Evolutionary conservation across 768 basidiomycete species (phyloP).

Genomic region (Boletus subparvulus): DNA sequence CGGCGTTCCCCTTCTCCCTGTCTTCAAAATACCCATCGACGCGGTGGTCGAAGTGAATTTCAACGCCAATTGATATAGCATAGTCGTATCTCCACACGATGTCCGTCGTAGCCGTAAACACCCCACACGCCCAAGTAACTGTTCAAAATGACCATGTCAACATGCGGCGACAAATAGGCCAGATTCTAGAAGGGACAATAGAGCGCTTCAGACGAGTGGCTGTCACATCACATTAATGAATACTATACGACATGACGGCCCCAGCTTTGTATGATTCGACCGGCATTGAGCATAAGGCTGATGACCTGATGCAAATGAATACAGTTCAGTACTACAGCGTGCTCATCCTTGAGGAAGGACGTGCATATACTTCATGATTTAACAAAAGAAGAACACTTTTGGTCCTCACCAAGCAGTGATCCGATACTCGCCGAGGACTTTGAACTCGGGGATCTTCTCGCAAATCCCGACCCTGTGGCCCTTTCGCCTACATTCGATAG

Average conservation of each 20-base stretch:
- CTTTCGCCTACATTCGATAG: conserved; percentile 5
- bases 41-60: conserved; percentile 14
- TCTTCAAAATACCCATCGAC: conserved; percentile 19
- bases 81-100: conserved; percentile 24
- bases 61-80: conserved; percentile 19
- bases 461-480: conserved; percentile 21
- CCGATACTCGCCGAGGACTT: conserved; percentile 15
- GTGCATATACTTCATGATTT: conserved; percentile 17
- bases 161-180: conserved; percentile 17
- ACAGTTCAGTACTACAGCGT: not conserved
- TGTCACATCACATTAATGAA: conserved; percentile 14
- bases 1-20: not conserved
- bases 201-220: conserved; percentile 8
- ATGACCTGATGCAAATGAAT: conserved; percentile 12
- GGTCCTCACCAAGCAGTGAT: not conserved
- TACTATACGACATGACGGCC: conserved; percentile 18
- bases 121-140: conserved; percentile 22
- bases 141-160: conserved; percentile 12
- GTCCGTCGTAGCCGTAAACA: conserved; percentile 26
- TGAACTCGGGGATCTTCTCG: conserved; percentile 20
- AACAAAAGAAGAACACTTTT: conserved; percentile 8
- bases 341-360: not conserved
- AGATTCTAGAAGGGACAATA: conserved; percentile 24
- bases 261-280: conserved; percentile 24
- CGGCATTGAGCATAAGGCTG: conserved; percentile 21